Evolutionary conservation across 495 filamentous ascomycete species (phyloP), one percentile per base, ranked within the genome.

Genomic region (Penicillium coprophilum): DNA sequence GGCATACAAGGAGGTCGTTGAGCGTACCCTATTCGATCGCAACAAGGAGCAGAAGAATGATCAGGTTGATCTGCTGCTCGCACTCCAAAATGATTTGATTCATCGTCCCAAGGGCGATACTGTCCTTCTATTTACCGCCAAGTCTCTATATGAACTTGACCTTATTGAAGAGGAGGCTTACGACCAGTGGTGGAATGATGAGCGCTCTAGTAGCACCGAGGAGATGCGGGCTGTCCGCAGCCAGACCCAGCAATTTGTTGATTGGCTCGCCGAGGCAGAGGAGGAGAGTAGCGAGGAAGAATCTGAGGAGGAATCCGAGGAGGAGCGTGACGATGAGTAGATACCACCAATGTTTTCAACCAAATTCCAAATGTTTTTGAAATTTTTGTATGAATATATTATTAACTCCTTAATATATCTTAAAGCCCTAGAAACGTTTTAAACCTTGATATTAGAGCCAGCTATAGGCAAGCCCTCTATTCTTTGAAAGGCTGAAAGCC

Each of bases 161-260:
- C 78, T 97, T 7, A 69, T 97, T 1, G 92, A 96, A 67, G 90
- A 96, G 68, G 93, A 96, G 38, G 92, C 87, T 0, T 87, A 94
- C 43, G 75, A 92, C 65, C 81, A 82, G 55, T 98, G 94, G 94
- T 97, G 92, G 93, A 80, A 76, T 19, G 84, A 94, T 70, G 77
- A 77, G 57, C 80, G 83, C 61, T 83, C 84, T 8, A 81, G 74
- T 28, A 80, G 77, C 52, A 82, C 72, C 8, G 87, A 88, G 30
- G 80, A 82, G 50, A 85, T 96, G 85, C 65, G 72, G 39, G 82
- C 70, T 55, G 84, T 97, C 23, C 86, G 88, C 62, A 82, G 75
- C 31, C 86, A 88, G 71, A 87, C 87, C 47, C 74, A 85, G 66
- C 84, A 86, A 46, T 86, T 98, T 71, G 85, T 97, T 30, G 89